These are phyloP conservation scores for Saturnispora gosingensis DNA, from an alignment of 805 yeast genomes.

Conservation along the genomic window DNA sequence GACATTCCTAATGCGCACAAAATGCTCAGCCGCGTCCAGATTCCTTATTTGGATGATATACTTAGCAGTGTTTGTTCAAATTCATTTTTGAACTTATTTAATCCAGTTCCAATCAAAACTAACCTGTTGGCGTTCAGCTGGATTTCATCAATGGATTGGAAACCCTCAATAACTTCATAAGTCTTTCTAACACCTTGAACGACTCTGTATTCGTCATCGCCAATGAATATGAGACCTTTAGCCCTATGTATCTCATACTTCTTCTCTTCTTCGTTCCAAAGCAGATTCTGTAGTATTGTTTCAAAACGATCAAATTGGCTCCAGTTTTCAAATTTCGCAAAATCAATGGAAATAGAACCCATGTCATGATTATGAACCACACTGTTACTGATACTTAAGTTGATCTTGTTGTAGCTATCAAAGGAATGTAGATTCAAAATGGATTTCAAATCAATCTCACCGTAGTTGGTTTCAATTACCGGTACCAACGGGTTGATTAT, in stretches of 20 bases:
- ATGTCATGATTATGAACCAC: conserved; percentile 41
- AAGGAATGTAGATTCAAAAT: conserved; percentile 77
- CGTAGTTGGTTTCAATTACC: conserved; percentile 56
- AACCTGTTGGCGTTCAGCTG: conserved; percentile 15
- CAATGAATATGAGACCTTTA: conserved; percentile 60
- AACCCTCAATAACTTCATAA: conserved; percentile 58
- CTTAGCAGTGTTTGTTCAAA: not conserved
- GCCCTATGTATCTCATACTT: conserved; percentile 61
- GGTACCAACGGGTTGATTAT: conserved; percentile 65
- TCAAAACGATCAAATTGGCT: conserved; percentile 42
- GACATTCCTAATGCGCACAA: not conserved
- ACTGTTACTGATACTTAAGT: conserved; percentile 11
- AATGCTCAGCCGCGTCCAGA: not conserved
- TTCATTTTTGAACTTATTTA: not conserved
- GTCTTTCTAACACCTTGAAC: conserved; percentile 92
- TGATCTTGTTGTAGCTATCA: conserved; percentile 29
- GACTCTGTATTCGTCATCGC: conserved; percentile 37
- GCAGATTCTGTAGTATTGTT: conserved; percentile 52
- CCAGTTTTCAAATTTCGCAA: conserved; percentile 30
- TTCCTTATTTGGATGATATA: not conserved
- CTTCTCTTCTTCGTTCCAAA: conserved; percentile 62
- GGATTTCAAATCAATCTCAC: conserved; percentile 58
- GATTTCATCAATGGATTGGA: conserved; percentile 11
- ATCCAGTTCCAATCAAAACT: conserved; percentile 27
- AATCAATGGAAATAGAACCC: conserved; percentile 42